These are phyloP conservation scores for Zoysia matrella DNA, from an alignment of 202 grass and related monocot species.

Conservation along the genomic window DNA sequence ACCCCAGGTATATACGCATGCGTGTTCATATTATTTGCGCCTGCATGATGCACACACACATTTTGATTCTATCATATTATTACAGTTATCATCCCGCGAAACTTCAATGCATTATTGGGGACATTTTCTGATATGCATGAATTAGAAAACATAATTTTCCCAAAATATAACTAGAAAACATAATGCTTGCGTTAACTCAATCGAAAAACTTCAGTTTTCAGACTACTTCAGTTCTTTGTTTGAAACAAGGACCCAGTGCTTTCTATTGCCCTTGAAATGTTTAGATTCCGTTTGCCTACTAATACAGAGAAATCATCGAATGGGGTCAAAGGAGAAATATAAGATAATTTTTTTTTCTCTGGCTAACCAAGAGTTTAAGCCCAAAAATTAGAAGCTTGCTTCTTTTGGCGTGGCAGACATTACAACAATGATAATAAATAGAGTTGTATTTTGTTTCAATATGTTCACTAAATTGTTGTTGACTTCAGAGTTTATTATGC, in stretches of 20 bases:
- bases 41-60: not conserved
- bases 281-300: not conserved
- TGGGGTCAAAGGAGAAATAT: not conserved
- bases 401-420: not conserved
- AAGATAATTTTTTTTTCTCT: not conserved
- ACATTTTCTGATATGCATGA: not conserved
- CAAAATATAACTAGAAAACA: too few relatives aligned
- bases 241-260: not conserved
- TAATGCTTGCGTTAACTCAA: not conserved
- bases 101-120: not conserved
- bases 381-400: not conserved
- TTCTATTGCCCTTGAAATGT: not conserved
- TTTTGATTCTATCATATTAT: too few relatives aligned
- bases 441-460: not conserved
- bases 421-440: not conserved
- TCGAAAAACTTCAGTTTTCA: not conserved
- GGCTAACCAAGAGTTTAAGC: not conserved
- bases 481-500: too few relatives aligned
- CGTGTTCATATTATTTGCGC: too few relatives aligned
- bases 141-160: not conserved
- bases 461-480: not conserved
- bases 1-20: conserved; percentile 66
- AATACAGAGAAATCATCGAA: not conserved
- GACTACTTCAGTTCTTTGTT: not conserved
- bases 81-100: not conserved